Percentiles rank a stretch among this genome's conserved stretches.
Evolutionary conservation across 495 filamentous ascomycete genomes (phyloP).

Genomic region (Astrocystis sublimbata): DNA sequence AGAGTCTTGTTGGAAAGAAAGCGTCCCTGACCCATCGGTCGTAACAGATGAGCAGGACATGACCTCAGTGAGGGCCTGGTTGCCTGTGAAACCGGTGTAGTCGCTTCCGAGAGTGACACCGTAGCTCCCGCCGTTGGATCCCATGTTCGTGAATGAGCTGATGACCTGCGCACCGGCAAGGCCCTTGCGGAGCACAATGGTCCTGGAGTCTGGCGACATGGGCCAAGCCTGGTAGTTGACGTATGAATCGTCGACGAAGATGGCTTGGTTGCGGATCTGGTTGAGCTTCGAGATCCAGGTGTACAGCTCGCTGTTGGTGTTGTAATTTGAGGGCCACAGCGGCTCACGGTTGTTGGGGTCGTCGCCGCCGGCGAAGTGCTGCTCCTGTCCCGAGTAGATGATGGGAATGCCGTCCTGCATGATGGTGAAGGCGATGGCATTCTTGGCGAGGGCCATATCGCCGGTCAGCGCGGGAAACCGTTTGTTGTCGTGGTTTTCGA

Average conservation of each 20-base stretch:
- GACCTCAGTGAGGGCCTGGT: conserved; percentile 49
- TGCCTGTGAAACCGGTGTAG: conserved; percentile 41
- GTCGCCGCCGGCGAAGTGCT: conserved; percentile 58
- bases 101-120: conserved; percentile 48
- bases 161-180: conserved; percentile 48
- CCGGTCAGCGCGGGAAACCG: conserved; percentile 60
- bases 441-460: conserved; percentile 60
- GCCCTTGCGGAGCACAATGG: conserved; percentile 69
- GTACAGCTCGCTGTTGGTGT: conserved; percentile 59
- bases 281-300: conserved; percentile 58
- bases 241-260: conserved; percentile 47
- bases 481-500: conserved; percentile 75
- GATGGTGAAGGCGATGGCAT: conserved; percentile 68
- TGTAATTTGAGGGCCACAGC: conserved; percentile 67
- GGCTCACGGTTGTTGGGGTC: conserved; percentile 70
- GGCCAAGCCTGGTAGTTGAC: conserved; percentile 55
- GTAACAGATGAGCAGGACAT: conserved; percentile 49
- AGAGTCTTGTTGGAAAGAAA: conserved; percentile 48
- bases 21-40: conserved; percentile 44
- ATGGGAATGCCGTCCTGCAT: conserved; percentile 59
- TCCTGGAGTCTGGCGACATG: conserved; percentile 57
- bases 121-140: conserved; percentile 45
- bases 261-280: conserved; percentile 58
- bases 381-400: conserved; percentile 64
- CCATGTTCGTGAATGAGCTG: conserved; percentile 62